Base-by-base conservation (phyloP, 306 rosid genomes). In the Macrotyloma uniflorum region DNA sequence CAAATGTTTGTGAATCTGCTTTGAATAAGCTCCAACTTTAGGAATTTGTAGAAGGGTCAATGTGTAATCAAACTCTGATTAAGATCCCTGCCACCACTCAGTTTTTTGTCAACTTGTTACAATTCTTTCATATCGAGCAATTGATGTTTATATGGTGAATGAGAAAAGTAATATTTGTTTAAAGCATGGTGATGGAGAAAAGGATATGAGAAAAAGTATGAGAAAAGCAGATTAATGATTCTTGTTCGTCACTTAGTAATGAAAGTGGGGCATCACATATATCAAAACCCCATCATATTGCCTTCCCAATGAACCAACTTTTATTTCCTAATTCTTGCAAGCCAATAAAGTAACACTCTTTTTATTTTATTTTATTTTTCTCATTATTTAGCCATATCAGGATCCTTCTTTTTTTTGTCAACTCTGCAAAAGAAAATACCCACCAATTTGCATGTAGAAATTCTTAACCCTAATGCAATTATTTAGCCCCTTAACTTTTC, bases 181-280 rank as follows among this genome's bases (percentile, higher is more conserved):
- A 61, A 62, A 82, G 73, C 73, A 26, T 8, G 33, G 20, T 40
- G 23, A 79, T 35, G 14, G 49, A 20, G 15, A n/a, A 71, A 40
- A 61, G 5, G 70, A 18, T 42, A n/a, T 11, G 66, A 33, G 30
- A 36, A 64, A 47, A 69, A 53, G 58, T n/a, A 35, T 50, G 64
- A 75, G n/a, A 64, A 84, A 84, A 84, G 79, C 82, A 70, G 54
- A 75, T 49, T 65, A 70, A 76, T 80, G 62, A 80, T 84, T 84
- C 73, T 84, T 45, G 1, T 76, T 47, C 79, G 36, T 49, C 74
- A 47, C 77, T 76, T 80, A 28, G 30, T 42, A 30, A 20, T 20
- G 5, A 49, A 38, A 47, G 79, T 84, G 82, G 87, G 79, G 82
- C 5, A 75, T 70, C 36, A 42, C 71, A 62, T 69, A 66, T 70